Percentiles rank a stretch among this genome's conserved stretches.
Evolutionary conservation across 2,329 filamentous ascomycete species (phyloP).

Genomic region (Pseudogymnoascus sp.): DNA sequence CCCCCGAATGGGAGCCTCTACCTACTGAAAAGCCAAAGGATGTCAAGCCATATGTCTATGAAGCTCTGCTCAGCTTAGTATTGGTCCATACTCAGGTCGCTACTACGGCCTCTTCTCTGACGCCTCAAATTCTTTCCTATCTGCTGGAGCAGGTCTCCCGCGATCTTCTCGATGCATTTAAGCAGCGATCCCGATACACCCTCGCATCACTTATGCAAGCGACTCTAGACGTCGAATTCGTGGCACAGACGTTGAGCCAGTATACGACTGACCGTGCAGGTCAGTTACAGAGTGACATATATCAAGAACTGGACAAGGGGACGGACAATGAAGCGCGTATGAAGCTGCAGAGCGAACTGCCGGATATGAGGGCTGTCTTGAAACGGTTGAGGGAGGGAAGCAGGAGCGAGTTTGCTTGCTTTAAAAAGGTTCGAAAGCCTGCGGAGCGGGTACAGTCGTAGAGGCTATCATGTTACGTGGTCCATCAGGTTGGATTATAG

Average conservation of each 20-base stretch:
- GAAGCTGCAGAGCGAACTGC: slow-evolving; percentile 75
- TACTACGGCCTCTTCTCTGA: slow-evolving; percentile 69
- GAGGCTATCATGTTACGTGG: neutral
- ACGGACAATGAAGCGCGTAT: slow-evolving; percentile 82
- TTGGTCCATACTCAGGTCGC: slow-evolving; percentile 86
- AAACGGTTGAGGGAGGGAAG: slow-evolving; percentile 77
- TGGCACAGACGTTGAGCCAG: slow-evolving; percentile 83
- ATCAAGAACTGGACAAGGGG: slow-evolving; percentile 79
- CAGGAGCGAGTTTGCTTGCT: slow-evolving; percentile 81
- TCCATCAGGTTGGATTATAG: neutral
- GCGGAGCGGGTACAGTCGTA: slow-evolving; percentile 2
- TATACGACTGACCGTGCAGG: slow-evolving; percentile 80
- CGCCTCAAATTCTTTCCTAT: slow-evolving; percentile 74
- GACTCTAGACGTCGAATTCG: slow-evolving; percentile 93
- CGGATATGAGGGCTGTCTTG: slow-evolving; percentile 78
- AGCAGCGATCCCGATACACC: slow-evolving; percentile 56
- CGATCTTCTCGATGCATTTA: slow-evolving; percentile 77
- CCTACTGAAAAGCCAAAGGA: slow-evolving; percentile 55
- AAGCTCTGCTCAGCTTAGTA: slow-evolving; percentile 75
- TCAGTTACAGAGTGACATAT: slow-evolving; percentile 81
- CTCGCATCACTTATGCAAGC: slow-evolving; percentile 89
- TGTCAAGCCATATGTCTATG: slow-evolving; percentile 84
- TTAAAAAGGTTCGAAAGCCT: slow-evolving; percentile 46
- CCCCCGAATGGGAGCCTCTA: slow-evolving; percentile 62
- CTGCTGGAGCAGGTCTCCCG: slow-evolving; percentile 74